Evolutionary conservation across 345 rosid genomes (phyloP), one percentile per base, ranked within the genome.

Genomic region (Linum lewisii): DNA sequence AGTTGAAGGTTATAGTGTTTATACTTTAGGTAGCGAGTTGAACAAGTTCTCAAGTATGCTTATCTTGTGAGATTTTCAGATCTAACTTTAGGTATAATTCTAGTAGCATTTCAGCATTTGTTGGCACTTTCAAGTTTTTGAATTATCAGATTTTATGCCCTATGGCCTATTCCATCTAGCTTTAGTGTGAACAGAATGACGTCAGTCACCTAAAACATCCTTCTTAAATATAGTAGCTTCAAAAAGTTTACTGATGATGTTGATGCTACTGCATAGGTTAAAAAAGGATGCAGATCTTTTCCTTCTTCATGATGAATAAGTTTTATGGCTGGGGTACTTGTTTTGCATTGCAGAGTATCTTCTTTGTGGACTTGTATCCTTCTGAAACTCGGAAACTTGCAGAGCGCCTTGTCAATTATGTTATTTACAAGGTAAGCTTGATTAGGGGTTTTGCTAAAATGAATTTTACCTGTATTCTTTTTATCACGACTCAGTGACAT

Each of bases 321-420:
- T 8, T 54, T 66, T 52, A 58, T 65, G 54, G 34, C 59, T 66
- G 18, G 24, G 16, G 63, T 67, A 54, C 50, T 47, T 70, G 25
- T 53, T 56, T 58, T 53, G 16, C 44, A n/a, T 2, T 78, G 79
- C 95, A 93, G 99, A 82, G 84, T 76, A 57, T 89, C 69, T 93
- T 93, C 76, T 89, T 93, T 68, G 82, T 72, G 29, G 85, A 87
- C 67, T 76, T 93, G 67, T 81, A 88, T 67, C 76, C 86, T 37
- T 75, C 89, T 59, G 99, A 93, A 80, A 76, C 84, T 52, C 79
- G 80, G 61, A 93, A 87, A 73, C 67, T 93, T 70, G 78, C 79
- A 75, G 97, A 89, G 72, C 90, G 92, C n/a, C 88, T 93, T 67
- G 71, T 84, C 69, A 89, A 93, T 71, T 93, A 93, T 82, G 85